These are phyloP conservation scores for Cercospora sesami DNA, from an alignment of 2,329 filamentous ascomycete species.

Conservation along the genomic window DNA sequence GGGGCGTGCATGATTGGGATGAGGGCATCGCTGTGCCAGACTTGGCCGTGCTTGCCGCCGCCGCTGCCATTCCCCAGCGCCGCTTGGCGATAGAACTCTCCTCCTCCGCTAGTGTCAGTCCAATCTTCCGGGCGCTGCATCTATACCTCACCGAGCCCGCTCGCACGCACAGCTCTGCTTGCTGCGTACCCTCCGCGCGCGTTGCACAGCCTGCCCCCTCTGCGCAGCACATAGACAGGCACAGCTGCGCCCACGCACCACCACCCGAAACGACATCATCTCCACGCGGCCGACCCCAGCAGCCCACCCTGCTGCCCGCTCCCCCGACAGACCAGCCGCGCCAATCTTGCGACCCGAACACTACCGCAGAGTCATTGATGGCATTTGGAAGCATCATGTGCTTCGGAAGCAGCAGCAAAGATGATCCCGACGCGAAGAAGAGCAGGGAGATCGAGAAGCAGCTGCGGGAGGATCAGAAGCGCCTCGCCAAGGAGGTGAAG, in stretches of 20 bases:
- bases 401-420: slow-evolving; percentile 50
- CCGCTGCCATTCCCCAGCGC: background rate
- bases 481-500: slow-evolving; percentile 84
- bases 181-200: slow-evolving; percentile 7
- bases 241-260: slow-evolving; percentile 7
- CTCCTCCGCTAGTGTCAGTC: background rate
- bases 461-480: slow-evolving; percentile 85
- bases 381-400: slow-evolving; percentile 48
- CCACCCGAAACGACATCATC: slow-evolving; percentile 4
- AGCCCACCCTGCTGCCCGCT: slow-evolving; percentile 7
- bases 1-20: background rate
- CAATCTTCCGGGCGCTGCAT: slow-evolving; percentile 6
- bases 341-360: background rate
- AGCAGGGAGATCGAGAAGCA: slow-evolving; percentile 78
- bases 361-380: slow-evolving; percentile 21
- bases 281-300: slow-evolving; percentile 1
- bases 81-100: background rate
- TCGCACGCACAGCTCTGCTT: slow-evolving; percentile 3
- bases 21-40: background rate
- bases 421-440: slow-evolving; percentile 50
- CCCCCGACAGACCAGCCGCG: slow-evolving; percentile 5
- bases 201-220: slow-evolving; percentile 16
- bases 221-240: background rate
- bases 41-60: background rate
- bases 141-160: background rate